Evolutionary conservation across 2,329 filamentous ascomycete species (phyloP).

Genomic region (Colletotrichum siamense): DNA sequence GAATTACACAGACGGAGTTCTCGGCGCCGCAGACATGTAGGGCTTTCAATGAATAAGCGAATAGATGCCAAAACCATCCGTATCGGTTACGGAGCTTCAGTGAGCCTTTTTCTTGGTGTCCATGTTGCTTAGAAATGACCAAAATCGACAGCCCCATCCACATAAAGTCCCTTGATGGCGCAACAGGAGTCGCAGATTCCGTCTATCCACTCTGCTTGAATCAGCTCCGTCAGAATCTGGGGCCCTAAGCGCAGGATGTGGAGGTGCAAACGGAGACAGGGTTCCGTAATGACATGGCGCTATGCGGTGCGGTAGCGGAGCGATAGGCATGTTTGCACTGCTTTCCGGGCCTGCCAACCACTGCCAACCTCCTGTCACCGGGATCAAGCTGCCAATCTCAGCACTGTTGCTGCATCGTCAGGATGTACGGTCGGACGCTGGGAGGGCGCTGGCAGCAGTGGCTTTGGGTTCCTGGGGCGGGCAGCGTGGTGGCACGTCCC

Average conservation of each 20-base stretch:
- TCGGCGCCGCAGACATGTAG: neutral
- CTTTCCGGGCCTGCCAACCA: neutral
- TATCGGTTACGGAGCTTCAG: neutral
- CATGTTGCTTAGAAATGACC: conserved; percentile 1
- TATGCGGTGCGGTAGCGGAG: neutral
- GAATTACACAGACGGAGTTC: neutral
- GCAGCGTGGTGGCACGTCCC: neutral
- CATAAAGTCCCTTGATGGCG: conserved; percentile 7
- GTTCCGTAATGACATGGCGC: conserved; percentile 4
- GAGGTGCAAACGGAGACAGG: neutral
- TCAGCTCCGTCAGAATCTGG: neutral
- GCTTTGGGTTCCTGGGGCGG: neutral
- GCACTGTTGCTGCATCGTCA: neutral
- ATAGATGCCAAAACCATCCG: neutral
- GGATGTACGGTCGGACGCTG: conserved; percentile 6
- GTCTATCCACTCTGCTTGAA: neutral
- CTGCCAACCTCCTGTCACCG: neutral
- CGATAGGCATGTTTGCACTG: neutral
- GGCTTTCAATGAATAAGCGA: neutral
- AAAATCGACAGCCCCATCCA: neutral
- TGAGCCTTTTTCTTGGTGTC: neutral
- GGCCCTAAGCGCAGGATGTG: neutral
- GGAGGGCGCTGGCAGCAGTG: neutral
- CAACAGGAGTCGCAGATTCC: neutral
- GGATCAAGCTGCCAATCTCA: neutral